Conservation (phyloP, 805 yeast species). For the Pichia membranifaciens region DNA sequence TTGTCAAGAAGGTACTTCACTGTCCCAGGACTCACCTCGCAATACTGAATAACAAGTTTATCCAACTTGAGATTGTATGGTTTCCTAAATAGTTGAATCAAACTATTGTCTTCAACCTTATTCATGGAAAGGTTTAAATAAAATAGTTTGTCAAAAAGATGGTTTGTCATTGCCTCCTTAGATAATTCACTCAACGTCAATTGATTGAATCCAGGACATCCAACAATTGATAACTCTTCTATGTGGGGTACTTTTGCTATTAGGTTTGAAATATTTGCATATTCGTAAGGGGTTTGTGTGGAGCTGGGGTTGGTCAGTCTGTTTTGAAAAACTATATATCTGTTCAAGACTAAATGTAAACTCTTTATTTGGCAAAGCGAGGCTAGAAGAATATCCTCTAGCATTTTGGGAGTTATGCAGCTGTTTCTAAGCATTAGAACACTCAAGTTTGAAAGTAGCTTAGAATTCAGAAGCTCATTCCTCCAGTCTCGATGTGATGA, state of each 20-base stretch:
- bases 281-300: background rate
- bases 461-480: background rate
- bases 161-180: background rate
- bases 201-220: slow-evolving; percentile 6
- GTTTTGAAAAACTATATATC: slow-evolving; percentile 1
- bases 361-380: background rate
- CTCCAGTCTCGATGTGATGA: slow-evolving; percentile 4
- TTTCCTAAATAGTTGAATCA: background rate
- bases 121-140: slow-evolving; percentile 8
- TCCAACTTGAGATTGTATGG: background rate
- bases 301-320: background rate
- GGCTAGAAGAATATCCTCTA: background rate
- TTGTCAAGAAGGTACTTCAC: slow-evolving; percentile 2
- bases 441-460: background rate
- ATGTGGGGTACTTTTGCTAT: slow-evolving; percentile 2
- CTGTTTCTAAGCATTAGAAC: slow-evolving; percentile 7
- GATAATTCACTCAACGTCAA: background rate
- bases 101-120: slow-evolving; percentile 1
- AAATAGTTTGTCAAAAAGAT: background rate
- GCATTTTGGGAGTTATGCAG: background rate
- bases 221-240: slow-evolving; percentile 4
- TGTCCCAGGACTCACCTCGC: slow-evolving; percentile 2
- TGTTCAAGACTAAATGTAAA: slow-evolving; percentile 4
- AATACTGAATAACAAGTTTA: slow-evolving; percentile 2
- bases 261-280: background rate